A percentile compares a stretch with the other conserved stretches of the same genome.
phyloP scores from a whole-genome alignment of 1,139 yeast genomes.

The Meyerozyma athensensis region DNA sequence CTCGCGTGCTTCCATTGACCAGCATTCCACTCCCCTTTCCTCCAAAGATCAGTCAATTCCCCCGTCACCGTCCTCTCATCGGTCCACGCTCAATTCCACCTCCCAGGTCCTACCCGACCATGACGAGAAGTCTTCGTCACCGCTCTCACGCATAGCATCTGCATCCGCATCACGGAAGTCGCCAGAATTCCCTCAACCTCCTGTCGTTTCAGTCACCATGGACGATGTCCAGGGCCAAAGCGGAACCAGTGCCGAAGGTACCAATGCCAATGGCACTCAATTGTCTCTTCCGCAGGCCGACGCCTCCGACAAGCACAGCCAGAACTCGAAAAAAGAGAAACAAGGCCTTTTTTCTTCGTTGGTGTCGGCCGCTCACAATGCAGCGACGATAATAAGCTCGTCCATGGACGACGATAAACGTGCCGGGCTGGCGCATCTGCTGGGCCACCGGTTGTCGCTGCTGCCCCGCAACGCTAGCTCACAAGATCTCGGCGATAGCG shows the following conservation, averaged over 20 bases:
- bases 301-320: constrained; percentile 5
- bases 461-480: neutral
- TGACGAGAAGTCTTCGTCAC: too few species aligned
- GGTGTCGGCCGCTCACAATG: constrained; percentile 29
- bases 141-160: too few species aligned
- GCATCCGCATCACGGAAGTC: too few species aligned
- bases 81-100: too few species aligned
- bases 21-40: neutral
- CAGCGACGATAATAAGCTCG: constrained; percentile 20
- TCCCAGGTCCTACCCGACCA: neutral
- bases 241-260: neutral
- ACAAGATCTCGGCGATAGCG: neutral
- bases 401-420: constrained; percentile 9
- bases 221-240: too few species aligned
- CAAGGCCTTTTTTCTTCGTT: constrained; percentile 21
- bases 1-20: too few species aligned
- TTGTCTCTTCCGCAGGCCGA: neutral
- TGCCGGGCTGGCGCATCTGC: constrained; percentile 1
- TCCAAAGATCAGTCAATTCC: neutral
- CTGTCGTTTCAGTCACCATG: neutral
- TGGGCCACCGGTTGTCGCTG: neutral
- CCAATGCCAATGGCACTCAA: neutral
- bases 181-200: too few species aligned
- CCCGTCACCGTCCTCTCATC: too few species aligned
- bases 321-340: neutral